phyloP scores from a whole-genome alignment of 345 rosid genomes.

The Gossypium longicalyx region DNA sequence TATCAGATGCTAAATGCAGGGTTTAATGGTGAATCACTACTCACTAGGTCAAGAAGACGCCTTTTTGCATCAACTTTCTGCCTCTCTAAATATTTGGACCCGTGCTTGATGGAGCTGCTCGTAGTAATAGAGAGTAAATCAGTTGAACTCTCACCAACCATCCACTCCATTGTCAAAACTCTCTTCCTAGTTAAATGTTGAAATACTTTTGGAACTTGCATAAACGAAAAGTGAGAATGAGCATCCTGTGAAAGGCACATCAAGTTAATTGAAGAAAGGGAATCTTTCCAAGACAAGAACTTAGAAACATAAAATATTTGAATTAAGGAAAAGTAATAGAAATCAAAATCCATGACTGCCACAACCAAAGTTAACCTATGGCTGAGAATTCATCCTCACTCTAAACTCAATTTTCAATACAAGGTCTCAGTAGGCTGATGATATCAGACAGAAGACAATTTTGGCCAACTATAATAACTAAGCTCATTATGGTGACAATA shows the following conservation, averaged over 20 bases:
- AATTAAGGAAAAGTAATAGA: not conserved
- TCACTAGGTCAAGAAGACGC: constrained; percentile 79
- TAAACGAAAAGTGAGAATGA: constrained; percentile 61
- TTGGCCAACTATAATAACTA: not conserved
- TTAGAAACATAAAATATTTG: not conserved
- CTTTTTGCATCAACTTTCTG: constrained; percentile 59
- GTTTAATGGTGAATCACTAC: constrained; percentile 10
- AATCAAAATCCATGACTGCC: not conserved
- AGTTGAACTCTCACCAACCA: constrained; percentile 81
- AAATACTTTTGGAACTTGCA: constrained; percentile 66
- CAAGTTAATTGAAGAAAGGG: constrained; percentile 23
- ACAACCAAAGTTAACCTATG: not conserved
- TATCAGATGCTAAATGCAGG: not conserved
- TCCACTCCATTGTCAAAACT: constrained; percentile 97
- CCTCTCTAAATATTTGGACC: constrained; percentile 41
- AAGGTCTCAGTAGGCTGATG: constrained; percentile 3
- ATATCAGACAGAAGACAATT: not conserved
- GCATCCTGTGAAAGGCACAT: constrained; percentile 56
- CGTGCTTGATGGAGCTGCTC: constrained; percentile 31
- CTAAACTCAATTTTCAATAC: not conserved
- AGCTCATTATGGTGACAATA: constrained; percentile 2
- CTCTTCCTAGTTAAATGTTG: constrained; percentile 62
- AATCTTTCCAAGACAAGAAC: not conserved
- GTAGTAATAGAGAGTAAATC: constrained; percentile 50
- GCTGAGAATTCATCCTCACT: not conserved